Percentiles rank a stretch among this genome's conserved stretches.
Conservation (phyloP, 768 basidiomycete genomes). For the Grammothele lineata region DNA sequence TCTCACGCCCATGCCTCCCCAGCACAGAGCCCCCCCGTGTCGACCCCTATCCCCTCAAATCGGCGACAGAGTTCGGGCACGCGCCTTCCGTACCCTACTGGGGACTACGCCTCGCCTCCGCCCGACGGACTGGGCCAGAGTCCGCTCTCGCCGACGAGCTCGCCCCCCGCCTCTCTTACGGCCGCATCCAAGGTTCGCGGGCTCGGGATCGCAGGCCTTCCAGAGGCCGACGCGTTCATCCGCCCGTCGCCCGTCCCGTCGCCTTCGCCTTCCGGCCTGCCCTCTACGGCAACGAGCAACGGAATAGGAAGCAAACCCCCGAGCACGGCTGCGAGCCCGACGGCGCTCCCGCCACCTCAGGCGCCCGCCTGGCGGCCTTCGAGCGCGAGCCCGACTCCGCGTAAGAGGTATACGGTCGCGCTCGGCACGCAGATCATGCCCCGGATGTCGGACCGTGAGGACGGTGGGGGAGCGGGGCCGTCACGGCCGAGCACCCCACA, state of each 20-base stretch:
- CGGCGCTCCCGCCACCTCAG: slow-evolving; percentile 41
- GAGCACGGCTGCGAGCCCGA: slow-evolving; percentile 17
- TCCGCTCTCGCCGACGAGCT: slow-evolving; percentile 49
- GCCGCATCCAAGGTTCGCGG: slow-evolving; percentile 32
- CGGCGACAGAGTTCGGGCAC: slow-evolving; percentile 33
- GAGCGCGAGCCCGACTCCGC: slow-evolving; percentile 60
- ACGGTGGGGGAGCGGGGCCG: slow-evolving; percentile 22
- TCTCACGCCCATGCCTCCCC: slow-evolving; percentile 47
- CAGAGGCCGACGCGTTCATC: slow-evolving; percentile 22
- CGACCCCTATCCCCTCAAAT: slow-evolving; percentile 41
- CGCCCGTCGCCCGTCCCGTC: background rate
- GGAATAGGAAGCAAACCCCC: slow-evolving; percentile 7
- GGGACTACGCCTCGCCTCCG: slow-evolving; percentile 72
- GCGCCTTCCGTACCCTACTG: slow-evolving; percentile 77
- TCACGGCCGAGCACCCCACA: slow-evolving; percentile 19
- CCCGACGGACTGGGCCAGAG: slow-evolving; percentile 34
- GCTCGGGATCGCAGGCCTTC: slow-evolving; percentile 47
- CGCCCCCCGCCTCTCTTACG: slow-evolving; percentile 36
- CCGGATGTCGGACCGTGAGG: slow-evolving; percentile 22
- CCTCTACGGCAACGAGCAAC: background rate
- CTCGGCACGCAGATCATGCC: slow-evolving; percentile 66
- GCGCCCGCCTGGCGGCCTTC: slow-evolving; percentile 37
- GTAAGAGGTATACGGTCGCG: slow-evolving; percentile 85
- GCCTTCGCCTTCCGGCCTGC: slow-evolving; percentile 22
- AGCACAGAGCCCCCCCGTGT: slow-evolving; percentile 55